These are phyloP conservation scores for Spiromastix sp. DNA, from an alignment of 2,329 filamentous ascomycete species.

Conservation along the genomic window DNA sequence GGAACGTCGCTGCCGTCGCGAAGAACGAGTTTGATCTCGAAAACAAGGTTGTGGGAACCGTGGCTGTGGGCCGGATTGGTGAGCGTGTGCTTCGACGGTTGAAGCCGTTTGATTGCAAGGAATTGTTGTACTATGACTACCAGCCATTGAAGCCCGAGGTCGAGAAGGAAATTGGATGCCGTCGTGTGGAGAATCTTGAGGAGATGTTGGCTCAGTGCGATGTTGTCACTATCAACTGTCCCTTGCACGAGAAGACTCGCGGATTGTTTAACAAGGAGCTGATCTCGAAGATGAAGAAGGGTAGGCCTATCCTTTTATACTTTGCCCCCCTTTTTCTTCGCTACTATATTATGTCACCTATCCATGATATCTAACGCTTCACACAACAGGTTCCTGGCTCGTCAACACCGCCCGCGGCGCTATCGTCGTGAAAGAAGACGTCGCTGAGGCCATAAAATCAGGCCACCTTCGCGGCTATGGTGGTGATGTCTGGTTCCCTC, in stretches of 20 bases:
- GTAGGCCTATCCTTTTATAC: conserved; percentile 33
- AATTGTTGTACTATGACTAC: conserved; percentile 99
- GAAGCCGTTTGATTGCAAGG: conserved; percentile 98
- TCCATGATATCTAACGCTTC: conserved; percentile 5
- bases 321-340: background rate
- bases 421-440: conserved; percentile 99
- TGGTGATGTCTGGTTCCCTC: conserved; percentile 72
- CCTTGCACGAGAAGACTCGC: conserved; percentile 93
- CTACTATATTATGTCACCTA: conserved; percentile 5
- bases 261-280: conserved; percentile 98
- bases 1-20: conserved; percentile 90
- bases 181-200: conserved; percentile 78
- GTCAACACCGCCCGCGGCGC: conserved; percentile 97
- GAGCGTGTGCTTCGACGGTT: conserved; percentile 94
- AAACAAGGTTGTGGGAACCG: conserved; percentile 94
- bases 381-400: conserved; percentile 67
- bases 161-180: conserved; percentile 92
- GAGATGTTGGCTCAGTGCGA: conserved; percentile 93
- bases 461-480: conserved; percentile 56
- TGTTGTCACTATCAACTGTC: conserved; percentile 98
- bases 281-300: conserved; percentile 98
- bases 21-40: conserved; percentile 99
- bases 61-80: conserved; percentile 93
- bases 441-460: conserved; percentile 81
- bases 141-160: conserved; percentile 77